Evolutionary conservation across 1,139 yeast genomes (phyloP), one percentile per base, ranked within the genome.

Genomic region (Taphrina confusa): DNA sequence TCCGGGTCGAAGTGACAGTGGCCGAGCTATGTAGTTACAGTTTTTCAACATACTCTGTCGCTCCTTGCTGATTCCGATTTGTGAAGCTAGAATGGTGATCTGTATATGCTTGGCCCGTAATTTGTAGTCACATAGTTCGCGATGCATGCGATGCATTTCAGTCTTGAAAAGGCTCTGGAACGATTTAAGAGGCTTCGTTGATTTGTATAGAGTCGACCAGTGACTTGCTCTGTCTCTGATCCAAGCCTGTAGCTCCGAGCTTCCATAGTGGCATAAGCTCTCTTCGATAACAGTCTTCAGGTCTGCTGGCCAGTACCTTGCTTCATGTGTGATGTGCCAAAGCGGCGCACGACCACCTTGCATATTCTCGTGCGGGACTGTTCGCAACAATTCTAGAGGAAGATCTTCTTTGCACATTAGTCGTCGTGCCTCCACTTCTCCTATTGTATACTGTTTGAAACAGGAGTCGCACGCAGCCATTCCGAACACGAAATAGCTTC

Each of bases 291-390:
- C 25, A 18, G n/a, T 18, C n/a, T 37, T 37, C 6, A 37, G 25
- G 25, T 37, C 42, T 37, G 42, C 42, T 6, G 42, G 42, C 42
- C 42, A 37, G n/a, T 8, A 37, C 20, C 42, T 22, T 2, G 42
- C 18, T 18, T 37, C 42, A 8, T 18, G 9, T 8, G 25, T 37
- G 20, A 25, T 2, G 9, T 37, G 42, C 42, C 42, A 37, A 11
- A 37, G 25, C 2, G 42, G 42, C 18, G 42, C 42, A 37, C 42
- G 42, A 37, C 42, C 42, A 8, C 18, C 42, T 18, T 37, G 42
- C 2, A 37, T 18, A n/a, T 8, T 4, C 25, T 37, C 42, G n/a
- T 16, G n/a, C 6, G 42, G 42, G 12, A 37, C 25, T 9, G 42
- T 37, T 6, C 20, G 23, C 23, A 37, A 6, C 42, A 37, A 37